Evolutionary conservation across 2,329 filamentous ascomycete species (phyloP).

Genomic region (Aspergillus sp.): DNA sequence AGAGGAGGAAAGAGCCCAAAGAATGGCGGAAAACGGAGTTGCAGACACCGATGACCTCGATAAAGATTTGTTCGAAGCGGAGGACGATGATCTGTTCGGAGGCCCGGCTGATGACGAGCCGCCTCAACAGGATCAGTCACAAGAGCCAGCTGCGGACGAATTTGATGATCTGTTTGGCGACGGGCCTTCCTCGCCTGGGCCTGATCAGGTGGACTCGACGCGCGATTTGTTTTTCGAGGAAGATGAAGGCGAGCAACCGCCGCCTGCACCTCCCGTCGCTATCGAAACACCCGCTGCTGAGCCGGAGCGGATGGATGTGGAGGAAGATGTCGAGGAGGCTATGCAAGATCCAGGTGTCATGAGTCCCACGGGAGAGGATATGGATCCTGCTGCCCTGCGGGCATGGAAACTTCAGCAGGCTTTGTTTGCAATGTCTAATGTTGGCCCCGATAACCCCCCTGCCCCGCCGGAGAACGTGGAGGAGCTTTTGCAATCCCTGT

Average conservation of each 20-base stretch:
- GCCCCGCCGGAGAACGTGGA: constrained; percentile 70
- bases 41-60: constrained; percentile 52
- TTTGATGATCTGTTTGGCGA: constrained; percentile 53
- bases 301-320: constrained; percentile 24
- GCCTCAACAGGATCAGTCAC: neutral
- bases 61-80: constrained; percentile 26
- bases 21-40: constrained; percentile 48
- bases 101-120: constrained; percentile 24
- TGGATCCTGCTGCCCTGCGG: constrained; percentile 42
- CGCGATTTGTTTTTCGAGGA: constrained; percentile 31
- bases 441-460: constrained; percentile 60
- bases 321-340: constrained; percentile 27
- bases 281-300: neutral
- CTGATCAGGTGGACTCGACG: constrained; percentile 30
- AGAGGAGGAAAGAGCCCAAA: constrained; percentile 35
- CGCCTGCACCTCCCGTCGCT: neutral
- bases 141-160: constrained; percentile 29
- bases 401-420: constrained; percentile 49
- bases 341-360: constrained; percentile 29
- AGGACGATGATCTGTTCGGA: constrained; percentile 43
- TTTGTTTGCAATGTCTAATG: constrained; percentile 47
- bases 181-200: constrained; percentile 35
- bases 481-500: constrained; percentile 75
- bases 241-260: constrained; percentile 22
- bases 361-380: constrained; percentile 34